These are phyloP conservation scores for Tetradesmus lagerheimii DNA, from an alignment of 139 green algal species.

Conservation along the genomic window DNA sequence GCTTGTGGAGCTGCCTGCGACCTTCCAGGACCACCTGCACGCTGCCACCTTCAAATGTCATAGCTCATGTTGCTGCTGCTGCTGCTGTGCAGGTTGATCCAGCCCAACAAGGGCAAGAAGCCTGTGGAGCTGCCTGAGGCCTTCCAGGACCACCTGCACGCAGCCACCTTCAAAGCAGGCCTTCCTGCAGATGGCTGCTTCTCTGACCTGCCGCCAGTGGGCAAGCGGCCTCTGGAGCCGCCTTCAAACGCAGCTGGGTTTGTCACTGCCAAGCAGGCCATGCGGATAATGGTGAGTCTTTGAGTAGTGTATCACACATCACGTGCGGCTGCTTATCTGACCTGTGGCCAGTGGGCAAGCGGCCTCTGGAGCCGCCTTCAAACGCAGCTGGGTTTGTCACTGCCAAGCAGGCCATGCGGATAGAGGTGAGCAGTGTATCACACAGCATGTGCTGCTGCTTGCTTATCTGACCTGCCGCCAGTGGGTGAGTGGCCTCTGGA, in stretches of 20 bases:
- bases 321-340: too few species aligned
- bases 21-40: not conserved
- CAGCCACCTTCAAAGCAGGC: conserved; percentile 31
- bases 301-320: too few species aligned
- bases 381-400: not conserved
- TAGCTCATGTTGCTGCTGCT: not conserved
- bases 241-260: not conserved
- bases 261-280: conserved; percentile 23
- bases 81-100: conserved; percentile 16
- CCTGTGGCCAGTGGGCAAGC: too few species aligned
- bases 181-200: conserved; percentile 14
- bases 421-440: not conserved
- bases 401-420: conserved; percentile 20
- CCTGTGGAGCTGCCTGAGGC: not conserved
- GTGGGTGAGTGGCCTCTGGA: too few species aligned
- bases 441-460: not conserved
- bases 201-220: conserved; percentile 39
- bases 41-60: conserved; percentile 38
- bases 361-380: too few species aligned
- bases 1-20: not conserved
- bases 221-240: conserved; percentile 18
- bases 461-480: too few species aligned
- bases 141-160: conserved; percentile 18
- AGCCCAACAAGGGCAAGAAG: conserved; percentile 44
- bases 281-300: conserved; percentile 1